Base-by-base conservation (phyloP, 805 yeast species). In the Yamadazyma philogaea region DNA sequence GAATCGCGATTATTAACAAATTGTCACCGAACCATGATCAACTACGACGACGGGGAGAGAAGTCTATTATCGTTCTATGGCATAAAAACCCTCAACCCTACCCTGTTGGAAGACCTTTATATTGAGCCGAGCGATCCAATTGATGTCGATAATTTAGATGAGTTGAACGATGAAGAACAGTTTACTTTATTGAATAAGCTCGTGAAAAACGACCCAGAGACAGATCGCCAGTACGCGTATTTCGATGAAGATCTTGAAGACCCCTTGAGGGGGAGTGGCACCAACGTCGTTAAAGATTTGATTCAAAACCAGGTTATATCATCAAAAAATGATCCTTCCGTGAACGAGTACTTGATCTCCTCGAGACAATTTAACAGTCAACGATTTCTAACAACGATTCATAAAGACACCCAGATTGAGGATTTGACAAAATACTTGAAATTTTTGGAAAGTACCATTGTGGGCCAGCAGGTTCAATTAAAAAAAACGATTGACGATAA, bases 401-500 rank as follows among this genome's bases (percentile, higher is more conserved):
- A 69, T 48, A 49, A 53, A 30, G 68, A 68, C 26, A 61, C 72
- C 1, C 54, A 70, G 1, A 63, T 70, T 10, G 64, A 67, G 21
- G 60, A 64, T 14, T 59, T 70, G 49, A 48, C 54, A 6, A 36
- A 46, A 6, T 58, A 62, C 6, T 54, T 70, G 28, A 42, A 44
- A n/a, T 58, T 49, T n/a, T 55, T 70, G 20, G 69, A 68, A 44
- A 42, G 50, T 15, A 63, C 54, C 30, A 70, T 70, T 27, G 56
- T 61, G 19, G 54, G 59, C 39, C 70, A 70, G 46, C 61, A 69
- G 6, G 43, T 49, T 7, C 64, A 68, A 40, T 57, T 70, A 47
- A 66, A 66, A 44, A 49, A 56, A 2, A 70, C 63, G 7, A 59
- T 70, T 5, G 64, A 67, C 43, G 62, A 60, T 24, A 68, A 70